Percentiles rank a stretch among this genome's conserved stretches.
These are phyloP conservation scores for Picea abies DNA, from an alignment of 83 land plant genomes.

Conservation along the genomic window DNA sequence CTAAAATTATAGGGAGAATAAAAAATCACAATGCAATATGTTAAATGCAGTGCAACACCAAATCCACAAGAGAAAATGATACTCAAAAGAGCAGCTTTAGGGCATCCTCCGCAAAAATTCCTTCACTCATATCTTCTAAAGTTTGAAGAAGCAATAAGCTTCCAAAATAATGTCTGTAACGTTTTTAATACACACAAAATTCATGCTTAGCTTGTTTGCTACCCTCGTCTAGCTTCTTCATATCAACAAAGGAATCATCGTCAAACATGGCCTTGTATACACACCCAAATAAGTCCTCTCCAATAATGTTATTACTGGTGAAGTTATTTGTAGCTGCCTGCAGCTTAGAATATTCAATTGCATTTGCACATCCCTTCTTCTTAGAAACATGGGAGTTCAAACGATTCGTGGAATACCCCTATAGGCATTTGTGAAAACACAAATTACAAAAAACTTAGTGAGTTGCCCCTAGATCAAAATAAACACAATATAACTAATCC, in stretches of 20 bases:
- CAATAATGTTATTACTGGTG: constrained; percentile 53
- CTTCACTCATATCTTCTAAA: no score
- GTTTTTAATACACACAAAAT: no score
- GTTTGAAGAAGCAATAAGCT: no score
- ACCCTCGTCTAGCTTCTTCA: constrained; percentile 52
- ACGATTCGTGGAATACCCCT: constrained; percentile 16
- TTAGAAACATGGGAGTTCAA: constrained; percentile 26
- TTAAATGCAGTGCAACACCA: neutral
- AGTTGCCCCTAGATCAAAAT: no score
- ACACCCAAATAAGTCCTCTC: constrained; percentile 69
- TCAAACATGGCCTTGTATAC: constrained; percentile 71
- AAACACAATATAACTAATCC: no score
- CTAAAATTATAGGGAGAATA: neutral
- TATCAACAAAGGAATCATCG: constrained; percentile 51
- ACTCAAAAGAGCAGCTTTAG: no score
- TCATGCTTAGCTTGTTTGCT: no score
- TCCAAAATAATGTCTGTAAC: no score
- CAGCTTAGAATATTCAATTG: constrained; percentile 49
- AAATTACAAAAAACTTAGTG: no score
- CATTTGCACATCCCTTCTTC: constrained; percentile 33
- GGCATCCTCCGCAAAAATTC: no score
- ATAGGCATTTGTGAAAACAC: neutral
- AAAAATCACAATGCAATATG: neutral
- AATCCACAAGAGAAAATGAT: neutral
- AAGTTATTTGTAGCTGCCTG: constrained; percentile 68